phyloP scores from a whole-genome alignment of 257 asterid species.

The Scutellaria galericulata region DNA sequence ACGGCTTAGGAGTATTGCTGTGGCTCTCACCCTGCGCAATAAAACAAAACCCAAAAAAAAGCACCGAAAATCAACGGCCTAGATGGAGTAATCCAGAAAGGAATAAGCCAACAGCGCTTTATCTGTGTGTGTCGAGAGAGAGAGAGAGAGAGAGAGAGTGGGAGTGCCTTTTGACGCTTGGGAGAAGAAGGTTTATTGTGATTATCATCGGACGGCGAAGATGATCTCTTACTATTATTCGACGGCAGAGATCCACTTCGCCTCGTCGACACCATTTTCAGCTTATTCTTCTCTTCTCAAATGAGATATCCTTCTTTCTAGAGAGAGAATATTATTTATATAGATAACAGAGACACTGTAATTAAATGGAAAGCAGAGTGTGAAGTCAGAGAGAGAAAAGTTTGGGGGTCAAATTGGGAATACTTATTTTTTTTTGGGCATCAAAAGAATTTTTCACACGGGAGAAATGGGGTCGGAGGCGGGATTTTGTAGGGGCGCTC shows the following conservation, averaged over 20 bases:
- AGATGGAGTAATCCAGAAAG: constrained; percentile 36
- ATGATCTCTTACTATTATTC: constrained; percentile 70
- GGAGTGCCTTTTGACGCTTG: constrained; percentile 76
- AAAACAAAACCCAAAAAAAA: constrained; percentile 16
- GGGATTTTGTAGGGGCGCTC: constrained; percentile 28
- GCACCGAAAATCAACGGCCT: constrained; percentile 37
- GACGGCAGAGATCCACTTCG: constrained; percentile 94
- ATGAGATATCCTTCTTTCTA: constrained; percentile 37
- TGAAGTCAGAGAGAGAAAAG: constrained; percentile 4
- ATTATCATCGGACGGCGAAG: constrained; percentile 67
- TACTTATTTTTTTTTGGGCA: background rate
- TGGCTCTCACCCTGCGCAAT: constrained; percentile 59
- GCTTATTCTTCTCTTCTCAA: constrained; percentile 43
- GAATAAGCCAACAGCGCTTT: constrained; percentile 31
- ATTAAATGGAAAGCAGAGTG: background rate
- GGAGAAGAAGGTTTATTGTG: constrained; percentile 66
- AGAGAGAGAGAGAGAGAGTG: constrained; percentile 32
- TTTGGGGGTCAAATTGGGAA: constrained; percentile 28
- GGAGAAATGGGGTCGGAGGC: constrained; percentile 14
- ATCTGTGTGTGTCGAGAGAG: constrained; percentile 16
- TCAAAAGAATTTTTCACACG: background rate
- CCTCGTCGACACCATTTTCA: constrained; percentile 86
- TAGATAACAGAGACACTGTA: constrained; percentile 5
- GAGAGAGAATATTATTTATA: constrained; percentile 36
- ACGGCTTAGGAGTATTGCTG: constrained; percentile 50